Base-by-base conservation (phyloP, 352 stramenopile species). In the Phytophthora boehmeriae region DNA sequence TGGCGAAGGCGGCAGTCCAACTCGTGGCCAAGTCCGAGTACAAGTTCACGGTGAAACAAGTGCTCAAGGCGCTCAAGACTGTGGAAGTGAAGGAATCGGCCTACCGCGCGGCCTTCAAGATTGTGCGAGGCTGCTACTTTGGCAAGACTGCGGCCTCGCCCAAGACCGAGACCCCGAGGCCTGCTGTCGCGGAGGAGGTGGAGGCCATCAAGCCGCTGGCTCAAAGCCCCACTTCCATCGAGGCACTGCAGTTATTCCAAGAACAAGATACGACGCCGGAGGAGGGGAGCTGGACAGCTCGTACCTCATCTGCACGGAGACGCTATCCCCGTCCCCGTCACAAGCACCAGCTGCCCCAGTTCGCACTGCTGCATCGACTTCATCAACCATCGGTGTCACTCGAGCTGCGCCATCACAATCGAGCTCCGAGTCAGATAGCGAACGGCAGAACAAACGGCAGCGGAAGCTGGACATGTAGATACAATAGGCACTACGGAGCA, bases 1-100 rank as follows among this genome's bases (percentile, higher is more conserved):
- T 86, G 11, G 73, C 76, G 8, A 75, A 83, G 34, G 71, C 71
- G 1, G 68, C 76, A 17, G 73, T 83, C 3, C 76, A 86, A 66
- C 63, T 85, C 46, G 62, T 81, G 46, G 67, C 66, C 35, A 62
- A 73, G 58, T 67, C 54, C 28, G 68, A 80, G 54, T 73, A 73
- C 54, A 68, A 66, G 8, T 36, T 76, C 53, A 59, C 61, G 4
- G 49, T 64, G 16, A 19, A 64, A 1, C 49, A 76, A 28, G 58
- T 71, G 22, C 55, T 63, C 8, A 54, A 53, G 49, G 60, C 63
- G 6, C 49, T 68, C 27, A 63, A 73, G 45, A 60, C 38, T 30
- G n/a, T 63, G 14, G 36, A 64, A 25, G 60, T 78, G 32, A 35
- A 71, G 11, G 63, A 71, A 50, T 25, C 36, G 16, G 41, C 60